phyloP scores from a whole-genome alignment of 148 eudicot genomes.

The Rhododendron griersonianum region DNA sequence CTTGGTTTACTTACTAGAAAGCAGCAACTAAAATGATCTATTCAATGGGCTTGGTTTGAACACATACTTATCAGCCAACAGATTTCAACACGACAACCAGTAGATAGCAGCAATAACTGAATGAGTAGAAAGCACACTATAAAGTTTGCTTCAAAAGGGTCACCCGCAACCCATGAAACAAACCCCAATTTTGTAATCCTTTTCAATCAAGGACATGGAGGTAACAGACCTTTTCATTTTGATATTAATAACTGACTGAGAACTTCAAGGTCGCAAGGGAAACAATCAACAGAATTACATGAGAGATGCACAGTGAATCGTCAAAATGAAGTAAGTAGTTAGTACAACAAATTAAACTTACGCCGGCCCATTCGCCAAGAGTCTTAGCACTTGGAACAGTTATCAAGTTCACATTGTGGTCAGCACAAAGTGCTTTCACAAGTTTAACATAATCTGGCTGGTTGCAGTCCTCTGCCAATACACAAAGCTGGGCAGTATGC shows the following conservation, averaged over 20 bases:
- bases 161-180: background rate
- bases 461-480: conserved; percentile 55
- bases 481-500: conserved; percentile 45
- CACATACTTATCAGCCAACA: background rate
- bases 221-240: background rate
- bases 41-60: background rate
- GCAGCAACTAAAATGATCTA: background rate
- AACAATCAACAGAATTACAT: background rate
- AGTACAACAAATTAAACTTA: conserved; percentile 21
- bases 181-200: background rate
- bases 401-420: conserved; percentile 46
- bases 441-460: conserved; percentile 48
- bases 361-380: conserved; percentile 62
- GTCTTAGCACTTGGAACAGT: conserved; percentile 57
- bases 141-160: background rate
- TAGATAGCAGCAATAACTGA: background rate
- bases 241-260: background rate
- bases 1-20: background rate
- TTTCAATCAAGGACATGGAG: background rate
- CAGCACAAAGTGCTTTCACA: conserved; percentile 53
- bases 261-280: background rate
- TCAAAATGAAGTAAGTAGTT: background rate
- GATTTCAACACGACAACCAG: background rate
- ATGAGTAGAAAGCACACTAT: too few species aligned
- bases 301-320: background rate